A percentile compares a stretch with the other conserved stretches of the same genome.
Conservation (phyloP, 208 protist genomes). For the Crithidia acanthocephali region DNA sequence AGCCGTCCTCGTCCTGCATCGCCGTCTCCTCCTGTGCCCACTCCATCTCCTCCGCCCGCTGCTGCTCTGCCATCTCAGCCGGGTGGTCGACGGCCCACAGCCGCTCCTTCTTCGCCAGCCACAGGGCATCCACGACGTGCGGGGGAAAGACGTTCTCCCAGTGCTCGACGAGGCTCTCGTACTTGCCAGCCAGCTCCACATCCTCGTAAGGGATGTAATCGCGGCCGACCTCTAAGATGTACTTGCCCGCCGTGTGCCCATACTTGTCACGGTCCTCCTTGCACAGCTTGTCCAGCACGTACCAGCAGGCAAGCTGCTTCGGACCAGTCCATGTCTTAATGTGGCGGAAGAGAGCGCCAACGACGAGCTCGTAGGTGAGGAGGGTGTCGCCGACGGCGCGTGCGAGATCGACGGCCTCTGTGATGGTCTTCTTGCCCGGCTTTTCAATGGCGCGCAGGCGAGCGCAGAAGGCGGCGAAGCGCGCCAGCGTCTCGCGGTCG, state of each 20-base stretch:
- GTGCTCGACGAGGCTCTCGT: conserved; percentile 91
- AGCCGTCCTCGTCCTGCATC: conserved; percentile 83
- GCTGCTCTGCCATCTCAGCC: conserved; percentile 63
- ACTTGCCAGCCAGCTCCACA: conserved; percentile 71
- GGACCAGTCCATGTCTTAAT: conserved; percentile 87
- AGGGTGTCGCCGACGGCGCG: conserved; percentile 77
- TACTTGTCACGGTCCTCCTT: conserved; percentile 91
- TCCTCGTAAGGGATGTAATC: conserved; percentile 93
- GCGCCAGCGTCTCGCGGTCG: conserved; percentile 77
- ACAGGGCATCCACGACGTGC: conserved; percentile 87
- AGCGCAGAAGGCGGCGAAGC: conserved; percentile 80
- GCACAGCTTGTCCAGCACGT: conserved; percentile 90
- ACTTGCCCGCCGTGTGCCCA: conserved; percentile 79
- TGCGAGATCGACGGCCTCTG: conserved; percentile 51
- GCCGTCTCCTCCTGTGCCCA: conserved; percentile 79
- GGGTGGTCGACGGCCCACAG: conserved; percentile 84
- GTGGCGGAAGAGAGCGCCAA: conserved; percentile 87
- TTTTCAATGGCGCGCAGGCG: conserved; percentile 75
- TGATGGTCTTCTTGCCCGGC: conserved; percentile 77
- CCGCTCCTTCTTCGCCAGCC: conserved; percentile 88
- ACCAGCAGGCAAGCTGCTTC: conserved; percentile 92
- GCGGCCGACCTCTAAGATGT: conserved; percentile 87
- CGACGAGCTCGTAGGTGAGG: conserved; percentile 81
- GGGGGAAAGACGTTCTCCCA: conserved; percentile 90
- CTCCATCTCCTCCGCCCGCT: conserved; percentile 75